Percentiles rank a stretch among this genome's conserved stretches.
Evolutionary conservation across 305 asterid genomes (phyloP).

Genomic region (Solanum hybrid): DNA sequence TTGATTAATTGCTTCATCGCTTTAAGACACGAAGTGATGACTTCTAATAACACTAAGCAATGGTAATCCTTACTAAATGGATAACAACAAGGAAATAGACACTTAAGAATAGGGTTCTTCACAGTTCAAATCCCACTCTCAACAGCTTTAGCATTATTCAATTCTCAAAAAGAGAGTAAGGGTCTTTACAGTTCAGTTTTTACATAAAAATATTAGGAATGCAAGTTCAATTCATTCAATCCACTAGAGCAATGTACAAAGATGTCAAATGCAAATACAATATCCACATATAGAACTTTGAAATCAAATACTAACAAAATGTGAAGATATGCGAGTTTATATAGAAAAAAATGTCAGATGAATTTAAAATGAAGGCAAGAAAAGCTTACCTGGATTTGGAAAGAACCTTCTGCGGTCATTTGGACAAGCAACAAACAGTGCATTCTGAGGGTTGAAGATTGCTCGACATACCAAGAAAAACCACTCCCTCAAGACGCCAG

Average conservation of each 20-base stretch:
- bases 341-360: not conserved
- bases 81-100: not conserved
- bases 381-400: constrained; percentile 68
- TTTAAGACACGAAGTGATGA: not conserved
- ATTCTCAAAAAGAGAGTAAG: not conserved
- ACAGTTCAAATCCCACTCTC: not conserved
- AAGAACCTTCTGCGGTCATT: constrained; percentile 69
- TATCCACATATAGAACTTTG: not conserved
- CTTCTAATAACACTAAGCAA: not conserved
- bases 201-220: not conserved
- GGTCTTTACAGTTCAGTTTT: not conserved
- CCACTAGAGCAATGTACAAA: not conserved
- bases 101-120: not conserved
- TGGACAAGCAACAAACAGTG: constrained; percentile 81
- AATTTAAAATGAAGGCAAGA: not conserved
- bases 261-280: not conserved
- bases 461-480: constrained; percentile 86
- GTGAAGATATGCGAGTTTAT: not conserved
- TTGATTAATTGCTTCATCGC: not conserved
- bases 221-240: not conserved
- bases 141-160: not conserved
- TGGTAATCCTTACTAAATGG: not conserved
- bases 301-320: not conserved
- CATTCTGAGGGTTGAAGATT: constrained; percentile 80
- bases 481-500: constrained; percentile 97